Conservation (phyloP, 2,329 filamentous ascomycete genomes). For the Lithohypha guttulata region DNA sequence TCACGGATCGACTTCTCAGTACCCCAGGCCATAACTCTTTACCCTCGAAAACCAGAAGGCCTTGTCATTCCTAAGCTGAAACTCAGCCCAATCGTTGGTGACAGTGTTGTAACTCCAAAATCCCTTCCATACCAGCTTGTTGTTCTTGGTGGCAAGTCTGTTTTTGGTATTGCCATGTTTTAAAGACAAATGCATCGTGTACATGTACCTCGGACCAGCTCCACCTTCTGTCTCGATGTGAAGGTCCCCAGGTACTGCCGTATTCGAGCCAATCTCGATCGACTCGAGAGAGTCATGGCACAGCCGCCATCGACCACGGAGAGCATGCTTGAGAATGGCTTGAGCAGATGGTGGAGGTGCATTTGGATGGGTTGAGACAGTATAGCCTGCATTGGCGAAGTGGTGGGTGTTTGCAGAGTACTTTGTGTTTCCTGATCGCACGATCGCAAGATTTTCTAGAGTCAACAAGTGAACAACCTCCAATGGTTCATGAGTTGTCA, state of each 20-base stretch:
- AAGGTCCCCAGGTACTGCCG: slow-evolving; percentile 44
- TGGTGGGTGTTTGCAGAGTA: slow-evolving; percentile 12
- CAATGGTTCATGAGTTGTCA: slow-evolving; percentile 70
- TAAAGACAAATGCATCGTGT: slow-evolving; percentile 67
- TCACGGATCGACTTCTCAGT: slow-evolving; percentile 14
- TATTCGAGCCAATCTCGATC: slow-evolving; percentile 6
- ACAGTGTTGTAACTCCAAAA: slow-evolving; percentile 86
- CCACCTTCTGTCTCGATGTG: slow-evolving; percentile 74
- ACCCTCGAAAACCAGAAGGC: slow-evolving; percentile 53
- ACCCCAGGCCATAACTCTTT: slow-evolving; percentile 44
- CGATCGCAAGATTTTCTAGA: slow-evolving; percentile 50
- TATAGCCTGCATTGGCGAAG: slow-evolving; percentile 12
- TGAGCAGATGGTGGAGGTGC: slow-evolving; percentile 31
- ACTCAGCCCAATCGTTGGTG: slow-evolving; percentile 84
- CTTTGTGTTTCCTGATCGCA: slow-evolving; percentile 21
- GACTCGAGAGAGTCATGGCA: slow-evolving; percentile 37
- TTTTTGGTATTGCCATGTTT: slow-evolving; percentile 45
- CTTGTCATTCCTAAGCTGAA: slow-evolving; percentile 53
- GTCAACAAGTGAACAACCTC: slow-evolving; percentile 80
- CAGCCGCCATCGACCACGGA: slow-evolving; percentile 56
- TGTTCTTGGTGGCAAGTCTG: slow-evolving; percentile 57
- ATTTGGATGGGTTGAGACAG: slow-evolving; percentile 19
- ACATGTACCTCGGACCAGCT: slow-evolving; percentile 65
- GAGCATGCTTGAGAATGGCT: slow-evolving; percentile 57
- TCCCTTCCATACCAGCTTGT: slow-evolving; percentile 76